Evolutionary conservation across 345 rosid species (phyloP).

Genomic region (Eucalyptus urophylla): DNA sequence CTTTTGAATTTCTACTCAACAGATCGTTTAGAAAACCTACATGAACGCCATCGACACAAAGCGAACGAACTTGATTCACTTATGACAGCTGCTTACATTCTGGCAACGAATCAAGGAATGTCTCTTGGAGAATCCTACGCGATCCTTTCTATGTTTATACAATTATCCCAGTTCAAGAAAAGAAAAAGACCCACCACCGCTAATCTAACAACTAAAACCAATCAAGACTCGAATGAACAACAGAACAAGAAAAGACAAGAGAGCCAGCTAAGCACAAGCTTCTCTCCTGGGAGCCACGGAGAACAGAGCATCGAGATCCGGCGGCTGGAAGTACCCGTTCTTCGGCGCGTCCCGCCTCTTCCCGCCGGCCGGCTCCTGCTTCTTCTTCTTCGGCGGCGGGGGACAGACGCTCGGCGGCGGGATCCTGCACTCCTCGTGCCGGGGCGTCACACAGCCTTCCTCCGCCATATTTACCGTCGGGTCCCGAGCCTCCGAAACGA

Average conservation of each 20-base stretch:
- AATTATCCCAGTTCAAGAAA: background rate
- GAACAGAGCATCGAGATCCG: conserved; percentile 56
- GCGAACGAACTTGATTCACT: background rate
- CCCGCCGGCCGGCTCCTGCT: background rate
- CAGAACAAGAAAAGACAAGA: background rate
- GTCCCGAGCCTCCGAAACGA: conserved; percentile 2
- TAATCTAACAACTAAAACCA: background rate
- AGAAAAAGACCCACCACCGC: background rate
- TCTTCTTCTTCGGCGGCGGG: conserved; percentile 61
- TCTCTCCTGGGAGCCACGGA: conserved; percentile 13
- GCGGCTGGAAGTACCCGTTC: conserved; percentile 59
- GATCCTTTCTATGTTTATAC: background rate
- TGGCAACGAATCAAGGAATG: background rate
- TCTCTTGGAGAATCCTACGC: background rate
- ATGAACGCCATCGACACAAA: background rate
- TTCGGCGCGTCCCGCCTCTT: conserved; percentile 39
- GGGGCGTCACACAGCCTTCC: conserved; percentile 59
- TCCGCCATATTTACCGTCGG: background rate
- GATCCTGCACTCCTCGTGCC: conserved; percentile 24
- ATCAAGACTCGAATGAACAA: background rate
- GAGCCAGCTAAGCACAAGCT: conserved; percentile 21
- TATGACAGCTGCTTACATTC: background rate
- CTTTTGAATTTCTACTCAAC: background rate
- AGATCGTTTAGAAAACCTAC: background rate
- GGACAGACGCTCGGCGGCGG: conserved; percentile 37